Evolutionary conservation across 2,329 filamentous ascomycete species (phyloP).

Genomic region (Purpureocillium takamizusanense): DNA sequence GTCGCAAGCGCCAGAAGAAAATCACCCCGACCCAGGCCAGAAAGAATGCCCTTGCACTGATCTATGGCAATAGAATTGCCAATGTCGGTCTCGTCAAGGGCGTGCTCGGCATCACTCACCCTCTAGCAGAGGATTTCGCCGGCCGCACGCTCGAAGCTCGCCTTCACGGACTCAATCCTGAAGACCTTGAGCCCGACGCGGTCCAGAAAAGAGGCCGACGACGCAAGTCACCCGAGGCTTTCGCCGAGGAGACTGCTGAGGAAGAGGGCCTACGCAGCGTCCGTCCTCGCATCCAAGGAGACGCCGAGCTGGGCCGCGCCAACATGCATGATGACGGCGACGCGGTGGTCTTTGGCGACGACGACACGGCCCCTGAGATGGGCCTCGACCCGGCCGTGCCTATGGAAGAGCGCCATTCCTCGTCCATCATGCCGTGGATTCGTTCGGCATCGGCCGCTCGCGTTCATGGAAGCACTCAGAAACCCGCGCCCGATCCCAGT

Average conservation of each 20-base stretch:
- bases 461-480: conserved; percentile 27
- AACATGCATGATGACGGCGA: conserved; percentile 16
- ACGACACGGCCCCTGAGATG: conserved; percentile 48
- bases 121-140: conserved; percentile 33
- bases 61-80: conserved; percentile 27
- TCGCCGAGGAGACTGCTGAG: conserved; percentile 24
- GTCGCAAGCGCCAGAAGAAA: conserved; percentile 14
- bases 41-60: conserved; percentile 20
- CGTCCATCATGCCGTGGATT: conserved; percentile 44
- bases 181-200: conserved; percentile 8
- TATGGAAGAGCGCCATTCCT: conserved; percentile 57
- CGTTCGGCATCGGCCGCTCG: conserved; percentile 37
- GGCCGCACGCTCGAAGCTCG: conserved; percentile 31
- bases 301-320: conserved; percentile 17
- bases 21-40: conserved; percentile 27
- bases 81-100: conserved; percentile 15
- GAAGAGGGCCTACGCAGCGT: conserved; percentile 23
- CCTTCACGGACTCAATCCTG: conserved; percentile 15
- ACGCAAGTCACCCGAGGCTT: conserved; percentile 34
- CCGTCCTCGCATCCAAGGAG: conserved; percentile 22
- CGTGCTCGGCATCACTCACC: conserved; percentile 24
- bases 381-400: conserved; percentile 59
- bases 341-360: conserved; percentile 24
- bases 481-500: conserved; percentile 21
- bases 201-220: conserved; percentile 20